Base-by-base conservation (phyloP, 306 rosid species). In the Delonix regia region DNA sequence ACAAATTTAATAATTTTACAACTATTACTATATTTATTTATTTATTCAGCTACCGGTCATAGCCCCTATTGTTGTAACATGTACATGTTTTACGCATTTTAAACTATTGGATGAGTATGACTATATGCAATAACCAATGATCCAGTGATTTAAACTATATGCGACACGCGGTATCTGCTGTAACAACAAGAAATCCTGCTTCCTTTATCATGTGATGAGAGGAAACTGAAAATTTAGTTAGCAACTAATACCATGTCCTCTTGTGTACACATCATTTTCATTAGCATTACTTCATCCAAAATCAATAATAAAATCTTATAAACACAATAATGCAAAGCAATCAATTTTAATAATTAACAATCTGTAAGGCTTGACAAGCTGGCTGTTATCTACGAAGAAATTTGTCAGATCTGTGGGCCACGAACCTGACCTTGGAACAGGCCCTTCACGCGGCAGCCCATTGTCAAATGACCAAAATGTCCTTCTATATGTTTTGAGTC, bases 371-470 rank as follows among this genome's bases (percentile, higher is more conserved):
- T 6, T 60, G 3, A 1, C 57, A 7, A 1, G 12, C 4, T 59
- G 19, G 6, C 42, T 21, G 42, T 34, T 62, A 36, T 38, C 30
- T 10, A 9, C 49, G 1, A 13, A 64, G 52, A 13, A 66, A 21
- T 21, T 41, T n/a, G 70, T 64, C 48, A 4, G n/a, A 42, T 3
- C 4, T 39, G 24, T 52, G 76, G 80, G 69, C 9, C 76, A 76
- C 52, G 4, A 68, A 56, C 80, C 60, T 52, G 47, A 64, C 21
- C 5, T 1, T 4, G 0, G 82, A 84, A 81, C 76, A 75, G 82
- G 88, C 86, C 84, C 34, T 84, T 67, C 47, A 83, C 89, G 89
- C 90, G 90, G 85, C 90, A 83, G 75, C 9, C 2, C 48, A 25
- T 11, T 0, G 0, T 0, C 0, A 22, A 78, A 5, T 67, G 83